Conservation (phyloP, 257 asterid species). For the Cruciata laevipes region DNA sequence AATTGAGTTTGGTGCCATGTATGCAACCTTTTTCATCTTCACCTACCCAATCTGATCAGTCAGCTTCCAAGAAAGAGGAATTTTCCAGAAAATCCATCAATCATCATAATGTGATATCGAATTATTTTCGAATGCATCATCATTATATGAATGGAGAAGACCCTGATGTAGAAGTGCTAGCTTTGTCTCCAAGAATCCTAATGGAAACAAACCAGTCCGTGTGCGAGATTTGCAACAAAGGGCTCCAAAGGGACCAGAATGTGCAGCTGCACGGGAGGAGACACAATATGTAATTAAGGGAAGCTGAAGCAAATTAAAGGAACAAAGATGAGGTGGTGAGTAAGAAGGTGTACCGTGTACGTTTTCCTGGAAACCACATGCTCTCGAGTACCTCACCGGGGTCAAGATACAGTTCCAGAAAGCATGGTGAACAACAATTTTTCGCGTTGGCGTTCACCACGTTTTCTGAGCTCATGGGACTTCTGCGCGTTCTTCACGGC, state of each 20-base stretch:
- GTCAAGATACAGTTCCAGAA: conserved; percentile 61
- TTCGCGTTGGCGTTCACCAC: too few species aligned
- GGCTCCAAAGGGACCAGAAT: conserved; percentile 69
- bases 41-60: conserved; percentile 21
- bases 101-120: neutral
- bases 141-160: conserved; percentile 26
- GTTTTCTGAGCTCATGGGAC: too few species aligned
- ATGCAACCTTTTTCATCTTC: conserved; percentile 15
- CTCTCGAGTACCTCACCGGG: conserved; percentile 58
- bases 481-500: too few species aligned
- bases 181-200: conserved; percentile 52
- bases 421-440: conserved; percentile 82
- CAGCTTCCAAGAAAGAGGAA: conserved; percentile 55
- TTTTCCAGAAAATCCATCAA: conserved; percentile 52
- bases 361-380: conserved; percentile 63
- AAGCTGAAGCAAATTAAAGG: conserved; percentile 64
- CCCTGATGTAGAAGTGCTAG: conserved; percentile 68
- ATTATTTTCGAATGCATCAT: neutral
- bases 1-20: conserved; percentile 27
- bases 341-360: conserved; percentile 61
- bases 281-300: conserved; percentile 71
- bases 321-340: conserved; percentile 35
- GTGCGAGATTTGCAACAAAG: conserved; percentile 73
- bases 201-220: conserved; percentile 65
- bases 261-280: conserved; percentile 65